Base-by-base conservation (phyloP, 441 rosid species). In the Lepidium campestre region DNA sequence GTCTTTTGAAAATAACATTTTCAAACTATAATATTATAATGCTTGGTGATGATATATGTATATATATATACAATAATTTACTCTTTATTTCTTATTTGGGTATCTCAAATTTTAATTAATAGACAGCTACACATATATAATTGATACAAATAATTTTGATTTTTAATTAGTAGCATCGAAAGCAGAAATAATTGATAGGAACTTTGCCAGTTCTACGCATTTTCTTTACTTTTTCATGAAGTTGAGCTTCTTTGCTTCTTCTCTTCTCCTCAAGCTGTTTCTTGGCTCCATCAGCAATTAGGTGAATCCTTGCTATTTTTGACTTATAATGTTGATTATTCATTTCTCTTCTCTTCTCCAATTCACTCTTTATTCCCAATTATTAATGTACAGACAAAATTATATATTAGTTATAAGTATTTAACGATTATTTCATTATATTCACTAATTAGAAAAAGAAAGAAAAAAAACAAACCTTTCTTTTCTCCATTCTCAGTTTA, bases 191-290 rank as follows among this genome's bases (percentile, higher is more conserved):
- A 23, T 27, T 73, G 45, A 50, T 46, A 35, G 82, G 80, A 67
- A 52, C 67, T 68, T 82, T 71, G 17, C 85, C 80, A 8, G 77
- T 75, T 31, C 71, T 50, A 67, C 25, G 62, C 68, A 61, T 27
- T 54, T 66, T 73, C 44, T 75, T 78, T 7, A 78, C 84, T 53
- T 81, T 87, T 47, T 72, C 81, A 64, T 77, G 83, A 41, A 82
- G 79, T 37, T 68, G 74, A 52, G 68, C n/a, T 61, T 86, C 93
- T 57, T 84, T 72, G 31, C 65, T 84, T 47, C 73, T 85, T 57
- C 80, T 74, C 65, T 79, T 83, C 76, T 85, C 86, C 35, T 90
- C 98, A 12, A 77, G 74, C 47, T 88, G 86, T 32, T 74, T 75
- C 65, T 80, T 84, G 39, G 95, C 91, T 70, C 79, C 86, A 41